phyloP scores from a whole-genome alignment of 2,329 filamentous ascomycete genomes.

The Daldinia sp. region DNA sequence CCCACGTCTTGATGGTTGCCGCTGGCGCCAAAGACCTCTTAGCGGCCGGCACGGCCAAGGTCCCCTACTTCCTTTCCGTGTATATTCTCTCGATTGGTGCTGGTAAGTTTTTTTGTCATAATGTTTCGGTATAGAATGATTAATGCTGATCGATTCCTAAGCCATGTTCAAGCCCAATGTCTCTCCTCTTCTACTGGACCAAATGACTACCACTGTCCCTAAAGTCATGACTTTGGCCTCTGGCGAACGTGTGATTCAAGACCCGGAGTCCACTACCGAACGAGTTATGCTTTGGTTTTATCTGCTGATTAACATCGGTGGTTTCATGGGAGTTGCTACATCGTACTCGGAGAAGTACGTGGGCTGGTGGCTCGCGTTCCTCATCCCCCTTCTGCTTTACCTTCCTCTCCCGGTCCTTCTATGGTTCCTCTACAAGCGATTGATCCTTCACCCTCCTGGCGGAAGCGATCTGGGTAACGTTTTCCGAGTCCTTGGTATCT shows the following conservation, averaged over 20 bases:
- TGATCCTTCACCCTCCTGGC: constrained; percentile 59
- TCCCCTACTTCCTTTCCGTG: constrained; percentile 66
- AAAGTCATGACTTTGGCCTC: constrained; percentile 63
- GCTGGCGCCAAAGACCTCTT: constrained; percentile 64
- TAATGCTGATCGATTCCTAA: constrained; percentile 19
- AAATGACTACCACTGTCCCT: constrained; percentile 68
- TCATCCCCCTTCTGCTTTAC: constrained; percentile 60
- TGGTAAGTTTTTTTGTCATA: constrained; percentile 59
- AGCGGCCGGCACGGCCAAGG: constrained; percentile 60
- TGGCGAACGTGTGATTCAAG: constrained; percentile 76
- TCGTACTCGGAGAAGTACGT: constrained; percentile 65
- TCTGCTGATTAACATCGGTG: constrained; percentile 66
- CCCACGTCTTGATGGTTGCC: constrained; percentile 75
- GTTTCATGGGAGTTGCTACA: constrained; percentile 64
- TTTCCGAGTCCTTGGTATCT: constrained; percentile 57
- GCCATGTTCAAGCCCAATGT: constrained; percentile 79
- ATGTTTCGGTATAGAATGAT: background rate
- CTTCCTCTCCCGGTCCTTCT: constrained; percentile 57
- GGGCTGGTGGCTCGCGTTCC: constrained; percentile 63
- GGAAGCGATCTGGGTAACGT: constrained; percentile 61
- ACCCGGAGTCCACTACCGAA: constrained; percentile 73
- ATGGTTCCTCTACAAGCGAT: constrained; percentile 57
- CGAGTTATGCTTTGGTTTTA: constrained; percentile 76
- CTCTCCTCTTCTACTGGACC: constrained; percentile 74
- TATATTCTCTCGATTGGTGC: constrained; percentile 70